Base-by-base conservation (phyloP, 169 alveolate genomes). In the Pseudocohnilembus persalinus region DNA sequence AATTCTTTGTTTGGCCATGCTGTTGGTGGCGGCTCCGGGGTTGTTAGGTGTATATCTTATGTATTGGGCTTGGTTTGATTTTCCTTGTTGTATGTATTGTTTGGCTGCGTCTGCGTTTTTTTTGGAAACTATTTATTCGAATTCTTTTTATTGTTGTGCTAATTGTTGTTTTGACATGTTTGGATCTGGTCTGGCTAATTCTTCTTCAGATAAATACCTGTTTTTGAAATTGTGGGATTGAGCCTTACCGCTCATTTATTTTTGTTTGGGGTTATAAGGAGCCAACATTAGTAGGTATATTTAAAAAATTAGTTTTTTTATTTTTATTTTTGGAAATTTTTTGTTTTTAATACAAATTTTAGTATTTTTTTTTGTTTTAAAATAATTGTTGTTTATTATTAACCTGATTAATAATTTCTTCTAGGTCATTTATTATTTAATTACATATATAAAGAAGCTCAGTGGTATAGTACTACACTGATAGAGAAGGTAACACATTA, bases 1-100 rank as follows among this genome's bases (percentile, higher is more conserved):
- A 28, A 89, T 85, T 83, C 93, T 85, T 78, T 89, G 81, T 30
- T 65, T n/a, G 1, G 83, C 90, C 1, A 73, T 82, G 6, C 82
- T 76, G 32, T 86, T 77, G 49, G 76, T 80, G 74, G 83, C 31
- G 25, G 33, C n/a, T 0, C 74, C 82, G 30, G 29, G 32, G 24
- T 33, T 77, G 1, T 77, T 63, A 77, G 82, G 82, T 24, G 82
- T 77, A 33, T 77, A 77, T 33, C 74, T 33, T 33, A 77, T 77
- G 33, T 77, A 77, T 77, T 77, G 34, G 33, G 63, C 82, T 15
- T 31, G n/a, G 33, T 77, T 33, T 77, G 30, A 49, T 49, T 49
- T 49, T 11, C 26, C 68, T 49, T 49, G 20, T 4, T 49, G 68
- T 4, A 11, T 20, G 68, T 49, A 49, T 49, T 49, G 4, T 49